Conservation (phyloP, 139 green algal species). For the Penium margaritaceum region DNA sequence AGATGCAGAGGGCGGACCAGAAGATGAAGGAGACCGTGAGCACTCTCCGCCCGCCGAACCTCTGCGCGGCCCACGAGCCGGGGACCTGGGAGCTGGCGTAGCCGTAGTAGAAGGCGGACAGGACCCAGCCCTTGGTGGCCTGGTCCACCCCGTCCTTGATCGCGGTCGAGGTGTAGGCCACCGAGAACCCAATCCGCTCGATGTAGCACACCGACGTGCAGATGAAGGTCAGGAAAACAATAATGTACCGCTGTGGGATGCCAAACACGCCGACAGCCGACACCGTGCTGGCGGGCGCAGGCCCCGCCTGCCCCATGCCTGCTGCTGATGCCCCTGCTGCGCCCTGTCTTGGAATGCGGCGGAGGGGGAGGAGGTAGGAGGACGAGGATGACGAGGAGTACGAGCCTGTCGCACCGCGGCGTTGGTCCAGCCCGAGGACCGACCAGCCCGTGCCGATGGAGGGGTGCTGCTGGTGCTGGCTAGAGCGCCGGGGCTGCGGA, state of each 20-base stretch:
- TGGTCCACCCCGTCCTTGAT: constrained; percentile 43
- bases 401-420: too few species aligned
- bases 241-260: constrained; percentile 41
- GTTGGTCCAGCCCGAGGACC: too few species aligned
- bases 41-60: constrained; percentile 72
- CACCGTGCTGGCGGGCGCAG: background rate
- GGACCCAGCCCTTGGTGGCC: constrained; percentile 71
- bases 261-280: background rate
- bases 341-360: too few species aligned
- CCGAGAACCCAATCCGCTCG: constrained; percentile 88
- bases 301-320: too few species aligned
- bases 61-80: constrained; percentile 81
- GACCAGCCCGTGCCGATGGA: too few species aligned
- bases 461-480: too few species aligned
- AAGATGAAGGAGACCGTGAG: constrained; percentile 71
- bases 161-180: constrained; percentile 83
- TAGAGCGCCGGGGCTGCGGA: too few species aligned
- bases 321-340: constrained; percentile 3
- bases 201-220: constrained; percentile 82
- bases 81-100: constrained; percentile 78
- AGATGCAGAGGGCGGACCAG: constrained; percentile 69
- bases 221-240: constrained; percentile 59
- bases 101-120: constrained; percentile 92
- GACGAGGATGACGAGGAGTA: too few species aligned
- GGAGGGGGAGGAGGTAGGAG: too few species aligned